phyloP scores from a whole-genome alignment of 768 basidiomycete genomes.

The Termitomyces titanicus region DNA sequence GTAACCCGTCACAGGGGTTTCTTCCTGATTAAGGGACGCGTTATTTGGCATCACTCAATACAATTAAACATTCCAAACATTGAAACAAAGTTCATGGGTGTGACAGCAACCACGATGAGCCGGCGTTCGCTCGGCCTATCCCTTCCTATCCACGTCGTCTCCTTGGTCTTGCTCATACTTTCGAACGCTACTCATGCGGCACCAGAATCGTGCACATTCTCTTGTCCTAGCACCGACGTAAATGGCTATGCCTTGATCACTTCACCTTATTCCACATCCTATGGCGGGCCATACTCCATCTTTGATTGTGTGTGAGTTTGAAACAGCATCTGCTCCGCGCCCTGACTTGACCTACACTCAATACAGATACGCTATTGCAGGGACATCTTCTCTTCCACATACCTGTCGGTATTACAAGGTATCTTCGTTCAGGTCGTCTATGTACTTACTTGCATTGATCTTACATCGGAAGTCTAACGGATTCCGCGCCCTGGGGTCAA shows the following conservation, averaged over 20 bases:
- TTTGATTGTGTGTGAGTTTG: conserved; percentile 20
- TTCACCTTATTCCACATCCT: conserved; percentile 9
- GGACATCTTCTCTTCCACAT: conserved; percentile 2
- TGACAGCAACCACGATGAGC: not conserved
- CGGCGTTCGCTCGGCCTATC: not conserved
- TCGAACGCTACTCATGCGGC: not conserved
- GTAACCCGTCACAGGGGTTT: no score
- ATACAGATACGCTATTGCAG: conserved; percentile 13
- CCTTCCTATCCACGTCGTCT: not conserved
- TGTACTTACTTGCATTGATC: not conserved
- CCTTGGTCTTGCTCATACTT: not conserved
- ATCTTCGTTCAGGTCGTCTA: not conserved
- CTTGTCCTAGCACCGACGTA: conserved; percentile 13
- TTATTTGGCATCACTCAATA: not conserved
- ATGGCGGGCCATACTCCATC: conserved; percentile 17
- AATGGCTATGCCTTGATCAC: conserved; percentile 11
- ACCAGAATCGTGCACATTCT: conserved; percentile 13
- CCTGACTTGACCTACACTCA: not conserved
- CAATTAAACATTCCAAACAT: not conserved
- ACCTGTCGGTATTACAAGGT: conserved; percentile 21
- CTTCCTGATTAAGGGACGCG: conserved; percentile 1
- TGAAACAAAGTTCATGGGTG: not conserved
- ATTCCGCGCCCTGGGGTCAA: conserved; percentile 5
- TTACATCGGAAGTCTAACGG: conserved; percentile 6
- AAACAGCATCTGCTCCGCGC: not conserved